Conservation (phyloP, 176 grass and related monocot species). For the Eragrostis curvula region DNA sequence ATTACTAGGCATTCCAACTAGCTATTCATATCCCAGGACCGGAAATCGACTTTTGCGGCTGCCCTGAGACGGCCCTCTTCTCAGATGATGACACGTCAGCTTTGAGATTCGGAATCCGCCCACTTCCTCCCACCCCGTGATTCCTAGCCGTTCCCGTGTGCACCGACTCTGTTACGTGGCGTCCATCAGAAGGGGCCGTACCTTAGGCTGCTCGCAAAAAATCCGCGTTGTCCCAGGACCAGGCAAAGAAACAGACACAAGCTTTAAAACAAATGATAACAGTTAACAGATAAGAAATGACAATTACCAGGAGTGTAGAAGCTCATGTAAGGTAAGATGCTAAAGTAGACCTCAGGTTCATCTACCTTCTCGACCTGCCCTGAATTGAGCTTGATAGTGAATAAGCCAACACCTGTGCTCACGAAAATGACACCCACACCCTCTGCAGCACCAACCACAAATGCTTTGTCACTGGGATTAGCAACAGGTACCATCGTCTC, state of each 20-base stretch:
- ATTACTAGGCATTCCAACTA: not conserved
- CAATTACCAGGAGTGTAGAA: not conserved
- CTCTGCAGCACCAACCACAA: not conserved
- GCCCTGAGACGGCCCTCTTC: too few relatives aligned
- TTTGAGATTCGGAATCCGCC: too few relatives aligned
- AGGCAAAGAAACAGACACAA: too few relatives aligned
- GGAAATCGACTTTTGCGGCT: too few relatives aligned
- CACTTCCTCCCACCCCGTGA: too few relatives aligned
- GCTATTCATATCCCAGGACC: not conserved
- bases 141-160: too few relatives aligned
- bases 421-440: not conserved
- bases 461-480: fast-evolving
- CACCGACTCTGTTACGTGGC: too few relatives aligned
- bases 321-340: not conserved
- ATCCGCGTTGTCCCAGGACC: too few relatives aligned
- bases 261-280: too few relatives aligned
- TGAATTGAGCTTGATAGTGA: not conserved
- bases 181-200: too few relatives aligned
- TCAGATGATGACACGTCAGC: too few relatives aligned
- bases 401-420: not conserved
- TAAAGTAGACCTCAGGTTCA: not conserved
- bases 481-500: not conserved
- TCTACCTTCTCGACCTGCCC: not conserved
- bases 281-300: not conserved
- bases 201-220: too few relatives aligned